Evolutionary conservation across 2,329 filamentous ascomycete genomes (phyloP), one percentile per base, ranked within the genome.

Genomic region (Aspergillaceae sp.): DNA sequence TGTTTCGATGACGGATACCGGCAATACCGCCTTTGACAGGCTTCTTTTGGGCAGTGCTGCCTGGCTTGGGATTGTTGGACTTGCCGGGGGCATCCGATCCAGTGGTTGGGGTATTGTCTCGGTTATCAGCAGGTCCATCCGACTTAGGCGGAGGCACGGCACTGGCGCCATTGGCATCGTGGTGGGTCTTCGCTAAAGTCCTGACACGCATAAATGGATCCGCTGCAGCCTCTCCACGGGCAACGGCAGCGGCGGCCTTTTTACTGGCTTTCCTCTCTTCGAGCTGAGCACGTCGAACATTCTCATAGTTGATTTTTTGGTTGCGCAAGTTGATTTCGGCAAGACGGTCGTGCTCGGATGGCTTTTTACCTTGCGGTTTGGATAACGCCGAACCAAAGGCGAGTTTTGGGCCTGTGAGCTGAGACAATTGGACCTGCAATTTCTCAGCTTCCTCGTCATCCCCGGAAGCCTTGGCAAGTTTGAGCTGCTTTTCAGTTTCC

Each of bases 241-340:
- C 79, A 40, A 82, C 67, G 37, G 78, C 80, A 47, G 74, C 76
- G 53, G 81, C 80, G 40, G 74, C 75, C 64, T 78, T 78, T 52
- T 78, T 79, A 56, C 73, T 73, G 53, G 75, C 76, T 42, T 78
- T 78, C 56, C 83, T 79, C 69, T 98, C 92, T 55, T 84, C 84
- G 46, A 95, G 75, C 62, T 96, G 86, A 0, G 90, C 91, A 65
- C 87, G 86, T 49, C 91, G 87, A n/a, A 97, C 86, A 41, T 86
- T 83, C 62, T 95, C 87, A n/a, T 80, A 78, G 60, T 96, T 96
- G 55, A 83, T 78, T 48, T 83, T 82, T 51, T 91, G 83, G 67
- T 95, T 96, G 60, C 86, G 81, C 29, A 80, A 76, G 67, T 98
- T 98, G 54, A 95, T 75, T 59, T 85, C 79, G 0, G 87, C 86